Evolutionary conservation across 495 filamentous ascomycete genomes (phyloP).

Genomic region (Neurospora terricola): DNA sequence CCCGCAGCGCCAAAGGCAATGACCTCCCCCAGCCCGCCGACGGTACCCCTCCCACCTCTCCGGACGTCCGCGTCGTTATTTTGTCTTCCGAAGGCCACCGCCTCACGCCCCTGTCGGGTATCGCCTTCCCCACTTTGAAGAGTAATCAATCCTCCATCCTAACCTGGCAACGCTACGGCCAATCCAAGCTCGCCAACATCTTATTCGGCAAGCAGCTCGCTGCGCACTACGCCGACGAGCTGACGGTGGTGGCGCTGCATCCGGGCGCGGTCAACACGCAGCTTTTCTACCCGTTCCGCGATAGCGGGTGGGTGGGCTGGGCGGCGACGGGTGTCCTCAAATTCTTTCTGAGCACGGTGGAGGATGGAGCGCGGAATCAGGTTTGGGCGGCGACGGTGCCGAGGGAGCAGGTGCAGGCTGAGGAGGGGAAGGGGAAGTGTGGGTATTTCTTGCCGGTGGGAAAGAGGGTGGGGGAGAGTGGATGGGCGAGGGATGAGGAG

Average conservation of each 20-base stretch:
- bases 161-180: conserved; percentile 45
- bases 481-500: conserved; percentile 33
- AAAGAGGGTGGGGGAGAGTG: neutral
- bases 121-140: conserved; percentile 30
- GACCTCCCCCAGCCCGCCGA: conserved; percentile 20
- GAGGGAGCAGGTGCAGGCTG: conserved; percentile 26
- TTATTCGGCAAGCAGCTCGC: conserved; percentile 52
- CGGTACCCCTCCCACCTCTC: conserved; percentile 4
- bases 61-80: conserved; percentile 35
- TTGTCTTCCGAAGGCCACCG: conserved; percentile 28
- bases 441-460: conserved; percentile 26
- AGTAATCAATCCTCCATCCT: conserved; percentile 17
- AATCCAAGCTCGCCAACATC: conserved; percentile 65
- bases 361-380: conserved; percentile 47
- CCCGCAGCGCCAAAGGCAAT: conserved; percentile 25
- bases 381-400: conserved; percentile 46
- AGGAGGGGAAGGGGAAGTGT: conserved; percentile 20
- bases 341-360: conserved; percentile 21
- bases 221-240: conserved; percentile 43
- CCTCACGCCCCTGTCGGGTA: conserved; percentile 26
- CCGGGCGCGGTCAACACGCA: conserved; percentile 56
- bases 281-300: conserved; percentile 24
- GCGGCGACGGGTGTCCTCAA: conserved; percentile 2
- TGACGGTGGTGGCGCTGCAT: conserved; percentile 47
- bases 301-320: conserved; percentile 4